These are phyloP conservation scores for Mortierella sp. DNA, from an alignment of 371 early-diverging fungal genomes.

Conservation along the genomic window DNA sequence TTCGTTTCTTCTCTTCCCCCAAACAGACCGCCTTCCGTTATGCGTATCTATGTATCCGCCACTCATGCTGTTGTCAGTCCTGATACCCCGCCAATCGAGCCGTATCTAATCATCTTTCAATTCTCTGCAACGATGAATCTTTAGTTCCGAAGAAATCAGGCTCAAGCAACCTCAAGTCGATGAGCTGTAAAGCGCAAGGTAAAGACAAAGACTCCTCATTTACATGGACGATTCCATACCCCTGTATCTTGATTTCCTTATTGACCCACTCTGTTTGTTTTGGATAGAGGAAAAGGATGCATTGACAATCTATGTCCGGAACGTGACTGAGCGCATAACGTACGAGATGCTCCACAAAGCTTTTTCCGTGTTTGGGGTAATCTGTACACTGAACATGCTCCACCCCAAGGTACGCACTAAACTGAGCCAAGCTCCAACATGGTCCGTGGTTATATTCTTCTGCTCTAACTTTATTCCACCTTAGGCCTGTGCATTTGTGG, in stretches of 20 bases:
- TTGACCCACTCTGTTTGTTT: not conserved
- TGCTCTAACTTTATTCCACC: not conserved
- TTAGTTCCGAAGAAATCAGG: conserved; percentile 19
- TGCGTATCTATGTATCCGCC: too few species aligned
- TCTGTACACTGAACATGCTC: conserved; percentile 35
- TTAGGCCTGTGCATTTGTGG: conserved; percentile 47
- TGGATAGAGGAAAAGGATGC: conserved; percentile 44
- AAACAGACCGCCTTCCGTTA: too few species aligned
- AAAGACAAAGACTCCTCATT: not conserved
- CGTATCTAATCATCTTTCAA: too few species aligned
- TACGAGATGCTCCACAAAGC: conserved; percentile 46
- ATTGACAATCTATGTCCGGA: conserved; percentile 43
- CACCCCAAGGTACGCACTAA: conserved; percentile 26
- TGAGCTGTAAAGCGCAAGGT: conserved; percentile 45
- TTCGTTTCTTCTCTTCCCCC: not conserved
- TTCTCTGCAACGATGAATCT: not conserved
- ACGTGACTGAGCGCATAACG: conserved; percentile 36
- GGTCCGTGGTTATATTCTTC: not conserved
- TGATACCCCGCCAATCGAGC: too few species aligned
- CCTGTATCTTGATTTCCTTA: not conserved
- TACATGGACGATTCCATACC: not conserved
- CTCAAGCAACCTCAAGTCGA: conserved; percentile 24
- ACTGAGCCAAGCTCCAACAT: not conserved
- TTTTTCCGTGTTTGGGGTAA: conserved; percentile 36
- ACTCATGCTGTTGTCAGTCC: too few species aligned